A percentile compares a stretch with the other conserved stretches of the same genome.
phyloP scores from a whole-genome alignment of 768 basidiomycete species.

The Pisolithus tinctorius region DNA sequence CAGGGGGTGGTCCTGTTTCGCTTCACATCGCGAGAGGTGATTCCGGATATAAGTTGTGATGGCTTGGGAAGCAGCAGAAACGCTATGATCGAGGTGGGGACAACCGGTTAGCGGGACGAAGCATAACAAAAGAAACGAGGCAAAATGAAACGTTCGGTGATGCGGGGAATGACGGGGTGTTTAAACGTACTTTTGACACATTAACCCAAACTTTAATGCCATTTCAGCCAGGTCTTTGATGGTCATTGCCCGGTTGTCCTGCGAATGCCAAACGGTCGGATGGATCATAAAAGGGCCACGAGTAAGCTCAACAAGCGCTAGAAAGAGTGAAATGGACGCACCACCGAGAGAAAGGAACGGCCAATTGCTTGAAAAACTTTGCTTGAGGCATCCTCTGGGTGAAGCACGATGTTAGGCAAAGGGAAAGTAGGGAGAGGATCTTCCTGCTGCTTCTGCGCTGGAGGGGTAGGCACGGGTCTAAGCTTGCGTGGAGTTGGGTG shows the following conservation, averaged over 20 bases:
- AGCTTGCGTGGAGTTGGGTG: constrained; percentile 28
- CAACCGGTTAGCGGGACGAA: constrained; percentile 5
- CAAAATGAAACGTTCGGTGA: constrained; percentile 6
- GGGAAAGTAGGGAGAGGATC: constrained; percentile 43
- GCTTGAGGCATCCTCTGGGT: constrained; percentile 65
- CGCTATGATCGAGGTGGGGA: constrained; percentile 32
- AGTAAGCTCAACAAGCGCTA: constrained; percentile 12
- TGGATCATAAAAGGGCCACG: constrained; percentile 11
- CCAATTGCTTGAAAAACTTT: constrained; percentile 72
- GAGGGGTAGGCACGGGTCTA: constrained; percentile 24
- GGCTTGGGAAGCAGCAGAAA: constrained; percentile 73
- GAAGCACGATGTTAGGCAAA: constrained; percentile 56
- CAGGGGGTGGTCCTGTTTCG: constrained; percentile 65
- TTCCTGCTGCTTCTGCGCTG: constrained; percentile 14
- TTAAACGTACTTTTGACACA: constrained; percentile 65
- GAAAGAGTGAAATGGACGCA: constrained; percentile 31
- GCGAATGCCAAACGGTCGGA: neutral
- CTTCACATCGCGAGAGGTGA: constrained; percentile 66
- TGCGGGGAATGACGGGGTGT: constrained; percentile 1
- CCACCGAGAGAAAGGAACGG: constrained; percentile 67
- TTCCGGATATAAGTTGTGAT: constrained; percentile 78
- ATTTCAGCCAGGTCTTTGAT: constrained; percentile 80
- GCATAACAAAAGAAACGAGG: constrained; percentile 7
- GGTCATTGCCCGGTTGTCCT: constrained; percentile 82
- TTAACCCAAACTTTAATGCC: constrained; percentile 54